phyloP scores from a whole-genome alignment of 2,329 filamentous ascomycete genomes.

The Claviceps digitariae region DNA sequence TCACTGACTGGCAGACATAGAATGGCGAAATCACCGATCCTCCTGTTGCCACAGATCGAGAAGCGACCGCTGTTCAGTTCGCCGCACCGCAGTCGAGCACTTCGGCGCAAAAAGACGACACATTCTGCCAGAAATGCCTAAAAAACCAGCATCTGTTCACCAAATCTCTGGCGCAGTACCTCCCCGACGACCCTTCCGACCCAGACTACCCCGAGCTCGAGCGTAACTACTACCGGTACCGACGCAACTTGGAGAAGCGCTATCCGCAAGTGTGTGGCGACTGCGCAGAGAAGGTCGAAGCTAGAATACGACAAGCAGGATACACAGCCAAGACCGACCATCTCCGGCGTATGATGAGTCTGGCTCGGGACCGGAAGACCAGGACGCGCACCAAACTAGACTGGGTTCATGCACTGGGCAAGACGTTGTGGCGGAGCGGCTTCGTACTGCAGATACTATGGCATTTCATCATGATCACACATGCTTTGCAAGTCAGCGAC shows the following conservation, averaged over 20 bases:
- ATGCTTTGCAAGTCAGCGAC: slow-evolving; percentile 14
- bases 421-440: slow-evolving; percentile 34
- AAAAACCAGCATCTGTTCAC: slow-evolving; percentile 81
- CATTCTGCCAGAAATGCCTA: slow-evolving; percentile 65
- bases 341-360: slow-evolving; percentile 60
- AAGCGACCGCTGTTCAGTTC: slow-evolving; percentile 31
- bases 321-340: slow-evolving; percentile 80
- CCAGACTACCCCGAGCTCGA: slow-evolving; percentile 58
- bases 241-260: slow-evolving; percentile 58
- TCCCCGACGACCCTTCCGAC: slow-evolving; percentile 50
- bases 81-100: slow-evolving; percentile 25
- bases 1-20: slow-evolving; percentile 26
- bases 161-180: slow-evolving; percentile 64
- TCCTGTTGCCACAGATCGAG: slow-evolving; percentile 42
- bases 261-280: slow-evolving; percentile 81
- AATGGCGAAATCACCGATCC: slow-evolving; percentile 85
- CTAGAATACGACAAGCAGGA: slow-evolving; percentile 53
- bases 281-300: slow-evolving; percentile 63
- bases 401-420: slow-evolving; percentile 26
- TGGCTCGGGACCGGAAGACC: slow-evolving; percentile 30
- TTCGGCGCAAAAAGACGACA: slow-evolving; percentile 17
- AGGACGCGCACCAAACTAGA: slow-evolving; percentile 26
- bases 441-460: slow-evolving; percentile 34
- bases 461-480: slow-evolving; percentile 27
- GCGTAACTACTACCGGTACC: slow-evolving; percentile 55